Evolutionary conservation across 2,329 filamentous ascomycete genomes (phyloP), one percentile per base, ranked within the genome.

Genomic region (Zelopaecilomyces penicillatus): DNA sequence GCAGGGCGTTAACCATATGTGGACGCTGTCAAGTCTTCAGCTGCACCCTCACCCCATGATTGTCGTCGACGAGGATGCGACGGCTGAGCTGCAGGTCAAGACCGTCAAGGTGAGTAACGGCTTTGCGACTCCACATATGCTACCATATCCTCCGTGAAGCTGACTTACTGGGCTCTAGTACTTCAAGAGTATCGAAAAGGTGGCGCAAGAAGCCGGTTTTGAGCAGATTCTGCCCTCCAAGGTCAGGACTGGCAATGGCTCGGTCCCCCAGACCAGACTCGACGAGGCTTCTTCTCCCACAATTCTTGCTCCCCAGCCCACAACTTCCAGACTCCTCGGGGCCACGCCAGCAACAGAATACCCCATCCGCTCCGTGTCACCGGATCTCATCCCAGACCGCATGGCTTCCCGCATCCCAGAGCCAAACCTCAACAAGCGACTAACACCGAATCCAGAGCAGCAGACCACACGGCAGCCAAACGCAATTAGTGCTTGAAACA

Each of bases 1-100:
- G 63, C 82, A 83, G 45, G 84, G 83, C 30, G 78, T 94, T 49
- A 91, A 89, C 63, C 87, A 93, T 67, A 91, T 91, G 85, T 94
- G 87, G 87, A 91, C 87, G 1, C 74, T 93, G 5, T 91, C 86
- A 6, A 81, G 80, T 44, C 71, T 94, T 36, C 87, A 94, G 62
- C 69, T 91, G 50, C 87, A 93, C 62, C 83, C 80, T 4, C 83
- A 90, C 56, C 82, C 87, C 43, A 80, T 93, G 73, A 81, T 93
- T 52, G 85, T 91, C 7, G 85, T 85, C 38, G 87, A 94, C 56
- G 85, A 91, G 56, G 86, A 91, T 58, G 82, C 83, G 11, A 87
- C 83, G 1, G 67, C 84, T 10, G 82, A 86, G 61, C 68, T 87
- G 42, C 81, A 82, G 60, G 82, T 86, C 50, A 86, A 86, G 69